These are phyloP conservation scores for Penstemon eatonii DNA, from an alignment of 257 asterid genomes.

Conservation along the genomic window DNA sequence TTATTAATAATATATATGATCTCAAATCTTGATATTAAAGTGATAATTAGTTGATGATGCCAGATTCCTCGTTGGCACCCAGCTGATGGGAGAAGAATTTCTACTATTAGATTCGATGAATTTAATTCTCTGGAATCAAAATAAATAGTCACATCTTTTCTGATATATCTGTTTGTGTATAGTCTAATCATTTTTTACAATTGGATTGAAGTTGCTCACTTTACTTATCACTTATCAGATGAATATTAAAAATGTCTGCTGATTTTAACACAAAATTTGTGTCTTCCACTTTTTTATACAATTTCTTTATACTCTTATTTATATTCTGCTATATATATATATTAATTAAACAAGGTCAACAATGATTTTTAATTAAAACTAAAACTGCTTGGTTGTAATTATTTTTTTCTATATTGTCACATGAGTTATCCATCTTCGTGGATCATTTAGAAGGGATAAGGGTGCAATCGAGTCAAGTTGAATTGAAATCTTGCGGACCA, in stretches of 20 bases:
- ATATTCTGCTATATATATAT: too few relatives aligned
- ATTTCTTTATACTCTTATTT: background rate
- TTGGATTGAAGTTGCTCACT: conserved; percentile 5
- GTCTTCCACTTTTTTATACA: background rate
- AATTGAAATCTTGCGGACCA: too few relatives aligned
- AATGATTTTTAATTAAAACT: too few relatives aligned
- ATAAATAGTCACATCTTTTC: conserved; percentile 1
- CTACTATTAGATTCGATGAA: conserved; percentile 31
- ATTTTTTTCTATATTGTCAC: too few relatives aligned
- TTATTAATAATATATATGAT: conserved; percentile 11
- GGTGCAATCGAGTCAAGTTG: too few relatives aligned
- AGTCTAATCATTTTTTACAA: conserved; percentile 8
- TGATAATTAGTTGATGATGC: conserved; percentile 22
- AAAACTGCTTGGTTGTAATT: too few relatives aligned
- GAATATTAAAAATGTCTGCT: background rate
- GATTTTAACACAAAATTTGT: conserved; percentile 1
- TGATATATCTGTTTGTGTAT: background rate
- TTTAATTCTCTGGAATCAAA: conserved; percentile 31
- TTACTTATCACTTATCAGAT: background rate
- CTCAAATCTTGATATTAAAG: background rate
- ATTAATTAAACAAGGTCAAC: too few relatives aligned
- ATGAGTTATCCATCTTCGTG: too few relatives aligned
- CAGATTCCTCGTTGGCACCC: conserved; percentile 36
- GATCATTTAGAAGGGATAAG: too few relatives aligned
- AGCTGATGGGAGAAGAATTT: conserved; percentile 39